These are phyloP conservation scores for Setaria viridis DNA, from an alignment of 202 grass and related monocot genomes.

Conservation along the genomic window DNA sequence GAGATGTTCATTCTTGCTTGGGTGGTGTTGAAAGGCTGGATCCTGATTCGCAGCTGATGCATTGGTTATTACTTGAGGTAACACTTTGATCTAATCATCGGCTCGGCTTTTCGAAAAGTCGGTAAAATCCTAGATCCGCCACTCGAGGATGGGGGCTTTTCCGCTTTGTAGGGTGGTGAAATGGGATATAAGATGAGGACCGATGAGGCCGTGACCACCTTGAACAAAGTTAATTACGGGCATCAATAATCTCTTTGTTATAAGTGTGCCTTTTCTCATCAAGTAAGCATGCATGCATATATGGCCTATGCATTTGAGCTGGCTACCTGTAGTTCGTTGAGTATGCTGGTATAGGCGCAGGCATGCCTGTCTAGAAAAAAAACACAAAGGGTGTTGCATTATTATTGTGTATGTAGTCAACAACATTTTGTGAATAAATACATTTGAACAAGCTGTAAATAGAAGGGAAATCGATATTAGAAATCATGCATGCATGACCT, in stretches of 20 bases:
- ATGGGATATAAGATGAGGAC: not conserved
- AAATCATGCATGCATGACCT: not conserved
- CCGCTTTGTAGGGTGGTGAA: conserved; percentile 1
- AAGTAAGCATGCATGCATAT: not conserved
- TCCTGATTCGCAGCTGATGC: conserved; percentile 6
- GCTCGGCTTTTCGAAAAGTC: conserved; percentile 34
- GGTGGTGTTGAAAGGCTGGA: not conserved
- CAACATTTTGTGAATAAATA: not conserved
- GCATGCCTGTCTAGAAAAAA: no score
- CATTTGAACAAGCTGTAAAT: not conserved
- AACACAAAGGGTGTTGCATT: not conserved
- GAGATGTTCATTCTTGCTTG: not conserved
- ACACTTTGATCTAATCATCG: conserved; percentile 37
- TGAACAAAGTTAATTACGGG: not conserved
- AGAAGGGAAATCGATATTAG: not conserved
- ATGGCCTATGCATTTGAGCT: not conserved
- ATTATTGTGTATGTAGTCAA: no score
- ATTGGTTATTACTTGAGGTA: not conserved
- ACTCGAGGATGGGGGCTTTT: not conserved
- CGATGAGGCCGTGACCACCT: not conserved
- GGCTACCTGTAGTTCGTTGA: not conserved
- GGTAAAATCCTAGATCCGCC: conserved; percentile 28
- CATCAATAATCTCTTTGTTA: not conserved
- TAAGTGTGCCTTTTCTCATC: not conserved
- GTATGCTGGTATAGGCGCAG: not conserved